Evolutionary conservation across 1,284 basidiomycete species (phyloP), one percentile per base, ranked within the genome.

Genomic region (Pseudomicrostroma phylloplanum): DNA sequence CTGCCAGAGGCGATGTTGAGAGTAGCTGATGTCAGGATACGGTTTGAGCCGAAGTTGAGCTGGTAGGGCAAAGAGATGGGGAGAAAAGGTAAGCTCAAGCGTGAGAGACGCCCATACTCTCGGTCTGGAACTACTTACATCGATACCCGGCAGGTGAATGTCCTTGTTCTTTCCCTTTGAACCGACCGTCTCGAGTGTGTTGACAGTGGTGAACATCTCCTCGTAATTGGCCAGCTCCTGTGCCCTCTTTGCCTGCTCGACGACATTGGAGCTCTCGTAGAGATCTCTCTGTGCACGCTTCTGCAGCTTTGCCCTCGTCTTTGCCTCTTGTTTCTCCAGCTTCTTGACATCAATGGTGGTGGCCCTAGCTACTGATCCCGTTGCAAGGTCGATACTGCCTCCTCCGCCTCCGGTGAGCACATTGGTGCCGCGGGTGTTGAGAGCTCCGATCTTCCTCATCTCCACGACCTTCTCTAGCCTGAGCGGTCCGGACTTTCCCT

Each of bases 201-300:
- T 99, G 82, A 98, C 92, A 83, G 94, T 91, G 89, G 98, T 90
- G 82, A 94, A 98, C 87, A 97, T 88, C 79, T 97, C 94, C 80
- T 97, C 93, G 82, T 97, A 97, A 26, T 88, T 87, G 87, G 94
- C 67, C 51, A 54, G 26, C 83, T 92, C 91, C 83, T 92, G 91
- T 54, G n/a, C 21, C 82, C 92, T 92, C 79, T 89, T 87, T 80
- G 91, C 87, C 74, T 91, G 88, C 78, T 96, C 91, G 63, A 99
- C 85, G 40, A 99, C 83, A 80, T 96, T 97, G 23, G 90, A 93
- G 17, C 92, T 92, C 80, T 97, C 93, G 81, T 96, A 98, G 48
- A 96, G 83, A 81, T 92, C 90, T 46, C 73, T 71, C 67, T 78
- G 86, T 9, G 90, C 85, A 54, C 93, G 86, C 81, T 98, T 98